A percentile compares a stretch with the other conserved stretches of the same genome.
Conservation (phyloP, 345 rosid species). For the Eucalyptus curtisii region DNA sequence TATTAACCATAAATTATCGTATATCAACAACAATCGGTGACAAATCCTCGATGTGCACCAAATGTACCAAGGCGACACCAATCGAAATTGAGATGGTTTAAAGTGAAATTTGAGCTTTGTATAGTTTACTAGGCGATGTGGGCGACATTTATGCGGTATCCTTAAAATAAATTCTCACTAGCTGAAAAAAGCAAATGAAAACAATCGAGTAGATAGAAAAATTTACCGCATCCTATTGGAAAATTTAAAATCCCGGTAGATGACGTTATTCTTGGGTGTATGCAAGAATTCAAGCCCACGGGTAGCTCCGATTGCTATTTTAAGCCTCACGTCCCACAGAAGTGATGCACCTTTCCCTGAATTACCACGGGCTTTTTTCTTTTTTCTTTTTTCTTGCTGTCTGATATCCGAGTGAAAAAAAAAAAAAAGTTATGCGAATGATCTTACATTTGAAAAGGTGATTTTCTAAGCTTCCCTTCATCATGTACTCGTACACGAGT, state of each 20-base stretch:
- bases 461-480: conserved; percentile 60
- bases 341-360: conserved; percentile 50
- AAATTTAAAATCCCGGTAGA: conserved; percentile 67
- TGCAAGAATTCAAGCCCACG: conserved; percentile 59
- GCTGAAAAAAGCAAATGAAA: neutral
- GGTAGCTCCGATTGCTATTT: conserved; percentile 70
- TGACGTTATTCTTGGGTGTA: conserved; percentile 54
- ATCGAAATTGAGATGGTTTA: fast-evolving
- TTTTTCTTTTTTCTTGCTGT: neutral
- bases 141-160: neutral
- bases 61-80: no score
- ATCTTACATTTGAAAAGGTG: conserved; percentile 59
- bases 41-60: no score
- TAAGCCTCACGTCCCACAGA: conserved; percentile 46
- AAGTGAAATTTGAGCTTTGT: neutral
- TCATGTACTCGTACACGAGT: conserved; percentile 64
- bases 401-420: neutral
- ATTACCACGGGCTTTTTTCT: neutral
- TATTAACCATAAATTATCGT: no score
- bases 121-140: fast-evolving
- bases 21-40: no score
- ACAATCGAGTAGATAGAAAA: neutral
- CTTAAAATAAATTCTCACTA: neutral
- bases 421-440: neutral
- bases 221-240: conserved; percentile 66